Evolutionary conservation across 805 yeast genomes (phyloP), one percentile per base, ranked within the genome.

Genomic region (Clavispora santaluciae): DNA sequence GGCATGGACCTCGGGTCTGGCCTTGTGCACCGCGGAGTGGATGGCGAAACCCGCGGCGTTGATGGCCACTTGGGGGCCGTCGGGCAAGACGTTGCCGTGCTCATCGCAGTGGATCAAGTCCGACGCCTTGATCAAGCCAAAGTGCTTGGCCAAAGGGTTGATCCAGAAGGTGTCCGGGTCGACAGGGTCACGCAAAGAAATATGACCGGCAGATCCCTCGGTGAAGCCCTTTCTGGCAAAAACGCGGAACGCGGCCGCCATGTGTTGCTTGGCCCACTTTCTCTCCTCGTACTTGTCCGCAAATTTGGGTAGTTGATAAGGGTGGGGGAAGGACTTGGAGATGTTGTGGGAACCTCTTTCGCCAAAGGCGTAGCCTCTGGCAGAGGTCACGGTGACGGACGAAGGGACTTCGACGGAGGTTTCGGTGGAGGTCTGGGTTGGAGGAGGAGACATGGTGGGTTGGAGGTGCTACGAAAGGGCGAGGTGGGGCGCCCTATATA

Each of bases 181-280:
- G 33, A 84, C 79, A 3, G 96, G 95, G 55, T 87, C 96, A 51
- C 93, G 74, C 10, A 87, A 74, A 7, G 93, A 83, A 43, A 87
- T 86, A 58, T 87, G 96, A 17, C 96, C 96, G 0, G 95, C 88
- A 16, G 79, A 61, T 12, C 95, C 95, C 59, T 85, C 88, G 13
- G 80, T 70, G 61, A 66, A 86, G 13, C 86, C 87, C 50, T 76
- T 78, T 55, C 95, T 73, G n/a, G 86, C 89, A 59, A 87, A 85
- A 1, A 83, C 75, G 46, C 95, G 73, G 68, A 86, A 86, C 1
- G 91, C 90, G 24, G 82, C 93, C 1, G 95, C 95, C 82, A 83
- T 78, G 53, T 86, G 95, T 56, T 84, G 77, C 36, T 73, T 57
- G 41, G 76, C 61, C 77, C 79, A 78, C 53, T 71, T 64, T 44